Evolutionary conservation across 176 grass and related monocot genomes (phyloP).

Genomic region (Oryza australiensis): DNA sequence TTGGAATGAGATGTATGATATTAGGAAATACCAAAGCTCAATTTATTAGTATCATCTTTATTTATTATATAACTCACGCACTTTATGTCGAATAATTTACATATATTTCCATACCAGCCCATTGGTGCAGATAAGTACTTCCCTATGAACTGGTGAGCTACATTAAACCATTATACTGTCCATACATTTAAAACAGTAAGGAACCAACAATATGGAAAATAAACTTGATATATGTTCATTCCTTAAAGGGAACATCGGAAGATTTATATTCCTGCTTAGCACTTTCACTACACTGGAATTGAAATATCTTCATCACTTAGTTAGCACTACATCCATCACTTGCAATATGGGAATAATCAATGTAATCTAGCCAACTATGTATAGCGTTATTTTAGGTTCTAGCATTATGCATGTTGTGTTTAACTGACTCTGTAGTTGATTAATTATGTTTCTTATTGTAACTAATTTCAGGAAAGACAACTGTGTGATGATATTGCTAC

Average conservation of each 20-base stretch:
- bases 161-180: neutral
- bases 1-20: neutral
- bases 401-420: constrained; percentile 8
- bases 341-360: neutral
- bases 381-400: neutral
- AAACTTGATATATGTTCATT: neutral
- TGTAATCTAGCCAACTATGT: neutral
- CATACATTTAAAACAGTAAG: neutral
- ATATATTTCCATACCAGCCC: constrained; percentile 1
- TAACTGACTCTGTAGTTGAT: neutral
- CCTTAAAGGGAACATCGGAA: neutral
- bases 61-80: neutral
- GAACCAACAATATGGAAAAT: neutral
- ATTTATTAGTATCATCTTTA: neutral
- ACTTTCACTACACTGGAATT: neutral
- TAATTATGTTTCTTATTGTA: neutral
- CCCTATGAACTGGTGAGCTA: neutral
- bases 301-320: constrained; percentile 7
- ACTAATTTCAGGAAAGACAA: constrained; percentile 5
- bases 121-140: constrained; percentile 5
- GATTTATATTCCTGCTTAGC: neutral
- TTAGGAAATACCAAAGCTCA: neutral
- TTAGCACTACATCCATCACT: constrained; percentile 1
- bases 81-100: neutral
- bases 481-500: constrained; percentile 1